A percentile compares a stretch with the other conserved stretches of the same genome.
Conservation (phyloP, 306 rosid genomes). For the Cucurbita moschata region DNA sequence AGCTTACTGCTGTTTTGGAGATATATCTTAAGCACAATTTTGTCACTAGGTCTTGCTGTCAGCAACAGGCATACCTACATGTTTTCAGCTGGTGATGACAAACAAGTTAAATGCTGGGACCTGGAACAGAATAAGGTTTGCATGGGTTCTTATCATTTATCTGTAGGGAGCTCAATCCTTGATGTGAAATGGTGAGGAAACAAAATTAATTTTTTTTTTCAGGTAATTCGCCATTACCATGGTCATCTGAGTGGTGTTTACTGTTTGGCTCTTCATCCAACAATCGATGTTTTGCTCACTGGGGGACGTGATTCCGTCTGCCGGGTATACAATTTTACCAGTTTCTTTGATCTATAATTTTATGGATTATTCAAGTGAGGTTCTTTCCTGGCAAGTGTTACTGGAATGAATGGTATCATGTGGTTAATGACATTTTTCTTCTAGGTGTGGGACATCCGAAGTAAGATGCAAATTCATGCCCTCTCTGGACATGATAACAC, state of each 20-base stretch:
- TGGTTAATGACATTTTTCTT: slow-evolving; percentile 7
- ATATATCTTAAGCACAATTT: slow-evolving; percentile 3
- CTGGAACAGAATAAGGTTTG: slow-evolving; percentile 94
- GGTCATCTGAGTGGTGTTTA: slow-evolving; percentile 99
- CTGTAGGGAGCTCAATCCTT: neutral
- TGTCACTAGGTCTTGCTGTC: slow-evolving; percentile 70
- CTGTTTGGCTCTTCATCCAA: slow-evolving; percentile 95
- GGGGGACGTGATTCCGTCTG: slow-evolving; percentile 99
- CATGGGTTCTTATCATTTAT: neutral
- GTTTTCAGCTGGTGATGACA: slow-evolving; percentile 99
- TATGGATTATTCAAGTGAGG: neutral
- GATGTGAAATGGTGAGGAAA: slow-evolving; percentile 4
- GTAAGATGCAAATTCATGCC: slow-evolving; percentile 81
- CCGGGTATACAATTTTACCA: slow-evolving; percentile 51
- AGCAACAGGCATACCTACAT: slow-evolving; percentile 83
- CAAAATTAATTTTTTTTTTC: slow-evolving; percentile 3
- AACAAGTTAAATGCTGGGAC: slow-evolving; percentile 99
- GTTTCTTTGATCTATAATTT: neutral
- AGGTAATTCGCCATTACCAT: slow-evolving; percentile 93
- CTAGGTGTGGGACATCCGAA: slow-evolving; percentile 98
- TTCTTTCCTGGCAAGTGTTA: neutral
- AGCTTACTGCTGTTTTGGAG: neutral
- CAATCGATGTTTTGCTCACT: slow-evolving; percentile 76
- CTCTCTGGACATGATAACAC: slow-evolving; percentile 94
- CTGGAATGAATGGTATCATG: neutral